These are phyloP conservation scores for Paramecium tetraurelia DNA, from an alignment of 73 alveolate species.

Conservation along the genomic window DNA sequence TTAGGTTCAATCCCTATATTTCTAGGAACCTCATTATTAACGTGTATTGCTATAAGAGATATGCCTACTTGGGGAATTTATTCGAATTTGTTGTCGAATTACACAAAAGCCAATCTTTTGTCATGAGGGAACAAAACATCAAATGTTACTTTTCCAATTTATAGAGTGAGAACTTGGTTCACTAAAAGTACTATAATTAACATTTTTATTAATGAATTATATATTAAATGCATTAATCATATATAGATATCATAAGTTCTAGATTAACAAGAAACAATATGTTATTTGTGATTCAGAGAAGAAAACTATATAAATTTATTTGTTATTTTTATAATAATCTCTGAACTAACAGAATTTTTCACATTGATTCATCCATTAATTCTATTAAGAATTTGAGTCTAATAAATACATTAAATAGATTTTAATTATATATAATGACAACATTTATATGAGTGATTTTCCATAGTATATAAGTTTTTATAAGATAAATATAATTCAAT, in stretches of 20 bases:
- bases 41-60: conserved; percentile 7
- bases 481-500: background rate
- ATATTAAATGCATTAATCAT: background rate
- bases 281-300: no score
- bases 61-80: background rate
- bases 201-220: background rate
- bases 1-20: background rate
- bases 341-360: background rate
- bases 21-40: conserved; percentile 31
- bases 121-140: conserved; percentile 5
- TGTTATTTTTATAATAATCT: no score
- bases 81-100: background rate
- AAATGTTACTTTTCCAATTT: conserved; percentile 7
- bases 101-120: background rate
- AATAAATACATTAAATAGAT: background rate
- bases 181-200: background rate
- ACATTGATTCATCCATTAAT: no score
- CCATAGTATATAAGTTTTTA: background rate
- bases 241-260: background rate
- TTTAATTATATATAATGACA: background rate
- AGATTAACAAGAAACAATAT: background rate
- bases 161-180: background rate
- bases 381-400: background rate
- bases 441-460: background rate
- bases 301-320: background rate